phyloP scores from a whole-genome alignment of 371 early-diverging fungal species.

The Mucor indicus region DNA sequence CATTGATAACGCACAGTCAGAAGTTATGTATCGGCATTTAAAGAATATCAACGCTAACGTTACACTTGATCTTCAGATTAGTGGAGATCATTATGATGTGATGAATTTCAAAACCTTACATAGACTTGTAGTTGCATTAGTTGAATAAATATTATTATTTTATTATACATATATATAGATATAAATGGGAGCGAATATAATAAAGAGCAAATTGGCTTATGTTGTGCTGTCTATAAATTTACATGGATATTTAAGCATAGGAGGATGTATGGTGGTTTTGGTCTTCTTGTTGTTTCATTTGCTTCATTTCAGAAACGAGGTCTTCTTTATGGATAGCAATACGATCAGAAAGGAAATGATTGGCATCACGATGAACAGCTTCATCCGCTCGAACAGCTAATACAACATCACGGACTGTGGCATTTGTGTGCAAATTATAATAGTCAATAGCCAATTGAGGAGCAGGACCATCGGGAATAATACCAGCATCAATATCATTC shows the following conservation, averaged over 20 bases:
- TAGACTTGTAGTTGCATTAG: too few relatives aligned
- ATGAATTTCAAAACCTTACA: constrained; percentile 26
- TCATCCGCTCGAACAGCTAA: constrained; percentile 96
- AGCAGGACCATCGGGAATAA: constrained; percentile 64
- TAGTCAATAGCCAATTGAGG: constrained; percentile 87
- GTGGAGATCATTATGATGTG: constrained; percentile 61
- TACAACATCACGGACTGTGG: constrained; percentile 91
- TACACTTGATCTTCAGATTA: constrained; percentile 42
- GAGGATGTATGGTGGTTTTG: background rate
- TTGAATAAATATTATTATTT: too few relatives aligned
- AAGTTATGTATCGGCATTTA: constrained; percentile 51
- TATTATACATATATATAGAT: too few relatives aligned
- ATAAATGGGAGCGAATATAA: too few relatives aligned
- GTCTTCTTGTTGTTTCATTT: background rate
- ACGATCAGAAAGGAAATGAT: constrained; percentile 84
- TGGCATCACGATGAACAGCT: constrained; percentile 92
- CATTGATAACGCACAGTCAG: constrained; percentile 56
- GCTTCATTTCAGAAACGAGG: constrained; percentile 8
- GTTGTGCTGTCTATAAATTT: too few relatives aligned
- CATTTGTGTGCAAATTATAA: constrained; percentile 81
- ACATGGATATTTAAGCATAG: background rate
- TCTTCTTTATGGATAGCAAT: constrained; percentile 23
- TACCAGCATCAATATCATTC: constrained; percentile 82
- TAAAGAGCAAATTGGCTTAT: too few relatives aligned
- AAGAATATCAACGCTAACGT: constrained; percentile 17